Evolutionary conservation across 116 monocot species (phyloP).

Genomic region (Zostera marina): DNA sequence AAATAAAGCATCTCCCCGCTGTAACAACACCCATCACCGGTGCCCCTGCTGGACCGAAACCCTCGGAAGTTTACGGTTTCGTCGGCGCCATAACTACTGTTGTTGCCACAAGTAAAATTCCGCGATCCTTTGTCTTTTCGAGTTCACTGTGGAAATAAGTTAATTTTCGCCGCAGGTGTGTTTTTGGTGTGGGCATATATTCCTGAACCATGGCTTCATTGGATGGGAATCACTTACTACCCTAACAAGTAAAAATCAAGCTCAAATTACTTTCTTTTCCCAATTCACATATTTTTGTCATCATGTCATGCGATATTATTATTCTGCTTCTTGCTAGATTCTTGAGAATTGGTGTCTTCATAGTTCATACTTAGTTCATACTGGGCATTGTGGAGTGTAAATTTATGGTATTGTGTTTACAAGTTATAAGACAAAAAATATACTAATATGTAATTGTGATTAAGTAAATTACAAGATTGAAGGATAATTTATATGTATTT

Average conservation of each 20-base stretch:
- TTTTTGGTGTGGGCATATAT: slow-evolving; percentile 78
- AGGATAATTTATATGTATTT: too few relatives aligned
- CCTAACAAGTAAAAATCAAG: slow-evolving; percentile 58
- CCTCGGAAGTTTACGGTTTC: slow-evolving; percentile 93
- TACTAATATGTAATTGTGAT: too few relatives aligned
- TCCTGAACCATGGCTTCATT: slow-evolving; percentile 66
- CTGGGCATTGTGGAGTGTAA: too few relatives aligned
- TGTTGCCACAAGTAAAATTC: slow-evolving; percentile 37
- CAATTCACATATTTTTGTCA: background rate
- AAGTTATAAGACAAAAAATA: too few relatives aligned
- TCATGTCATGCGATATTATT: background rate
- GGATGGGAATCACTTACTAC: slow-evolving; percentile 68
- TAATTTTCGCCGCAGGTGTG: slow-evolving; percentile 20
- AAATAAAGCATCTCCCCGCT: background rate
- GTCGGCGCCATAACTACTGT: slow-evolving; percentile 90
- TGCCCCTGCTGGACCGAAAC: slow-evolving; percentile 40
- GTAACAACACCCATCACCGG: background rate
- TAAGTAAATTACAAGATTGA: too few relatives aligned
- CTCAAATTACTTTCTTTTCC: background rate
- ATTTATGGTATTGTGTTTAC: too few relatives aligned
- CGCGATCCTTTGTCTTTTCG: too few relatives aligned
- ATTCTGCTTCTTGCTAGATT: too few relatives aligned
- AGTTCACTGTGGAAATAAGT: too few relatives aligned
- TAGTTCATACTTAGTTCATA: too few relatives aligned
- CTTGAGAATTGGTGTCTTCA: too few relatives aligned